Conservation (phyloP, 2,329 filamentous ascomycete genomes). For the Cadophora sp. region DNA sequence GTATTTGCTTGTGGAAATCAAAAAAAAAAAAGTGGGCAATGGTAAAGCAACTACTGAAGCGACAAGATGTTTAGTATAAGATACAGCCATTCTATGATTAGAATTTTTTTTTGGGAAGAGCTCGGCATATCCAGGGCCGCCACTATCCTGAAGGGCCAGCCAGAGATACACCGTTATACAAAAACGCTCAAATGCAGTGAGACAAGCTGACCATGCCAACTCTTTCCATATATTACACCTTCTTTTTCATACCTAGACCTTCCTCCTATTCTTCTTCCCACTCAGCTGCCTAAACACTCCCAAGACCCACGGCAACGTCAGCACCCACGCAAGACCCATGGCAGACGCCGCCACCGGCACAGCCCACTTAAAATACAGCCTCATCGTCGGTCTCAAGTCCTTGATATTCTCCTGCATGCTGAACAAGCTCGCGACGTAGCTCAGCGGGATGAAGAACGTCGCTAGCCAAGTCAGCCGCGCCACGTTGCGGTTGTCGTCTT, state of each 20-base stretch:
- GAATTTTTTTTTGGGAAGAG: too few species aligned
- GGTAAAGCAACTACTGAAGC: too few species aligned
- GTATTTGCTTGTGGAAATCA: too few species aligned
- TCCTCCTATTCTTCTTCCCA: neutral
- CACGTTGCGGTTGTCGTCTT: slow-evolving; percentile 44
- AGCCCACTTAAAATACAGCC: slow-evolving; percentile 36
- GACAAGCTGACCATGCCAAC: too few species aligned
- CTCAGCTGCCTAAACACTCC: neutral
- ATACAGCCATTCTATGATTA: too few species aligned
- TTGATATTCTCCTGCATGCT: slow-evolving; percentile 42
- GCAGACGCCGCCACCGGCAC: slow-evolving; percentile 37
- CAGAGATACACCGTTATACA: too few species aligned
- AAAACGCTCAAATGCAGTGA: too few species aligned
- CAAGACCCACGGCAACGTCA: slow-evolving; percentile 14
- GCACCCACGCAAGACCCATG: neutral
- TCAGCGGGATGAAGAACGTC: slow-evolving; percentile 46
- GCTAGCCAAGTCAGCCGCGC: slow-evolving; percentile 45
- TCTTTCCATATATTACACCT: too few species aligned
- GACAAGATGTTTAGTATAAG: too few species aligned
- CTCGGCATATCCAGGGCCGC: too few species aligned
- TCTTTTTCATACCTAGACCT: neutral
- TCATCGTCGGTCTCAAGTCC: slow-evolving; percentile 28
- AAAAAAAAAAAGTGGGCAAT: too few species aligned
- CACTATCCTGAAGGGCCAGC: too few species aligned
- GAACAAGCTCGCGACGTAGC: slow-evolving; percentile 42